A percentile compares a stretch with the other conserved stretches of the same genome.
Conservation (phyloP, 768 basidiomycete genomes). For the Mycena crocata region DNA sequence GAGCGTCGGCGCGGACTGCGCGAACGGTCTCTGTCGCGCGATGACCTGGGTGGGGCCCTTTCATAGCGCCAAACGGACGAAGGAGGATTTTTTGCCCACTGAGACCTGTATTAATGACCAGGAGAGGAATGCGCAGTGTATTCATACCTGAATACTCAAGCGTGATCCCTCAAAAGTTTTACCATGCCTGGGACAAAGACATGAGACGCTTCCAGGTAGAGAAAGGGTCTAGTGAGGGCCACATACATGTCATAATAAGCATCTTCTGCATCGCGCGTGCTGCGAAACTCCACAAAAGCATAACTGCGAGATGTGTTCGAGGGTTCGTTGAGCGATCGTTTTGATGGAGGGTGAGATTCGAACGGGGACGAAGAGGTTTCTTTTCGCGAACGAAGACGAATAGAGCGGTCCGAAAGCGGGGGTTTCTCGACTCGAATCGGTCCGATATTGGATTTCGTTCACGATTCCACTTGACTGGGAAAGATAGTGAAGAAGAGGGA, state of each 20-base stretch:
- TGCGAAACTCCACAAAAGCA: slow-evolving; percentile 88
- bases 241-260: slow-evolving; percentile 87
- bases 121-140: neutral
- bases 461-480: slow-evolving; percentile 42
- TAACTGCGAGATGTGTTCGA: slow-evolving; percentile 70
- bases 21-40: slow-evolving; percentile 43
- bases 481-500: slow-evolving; percentile 36
- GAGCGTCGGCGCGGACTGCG: slow-evolving; percentile 28
- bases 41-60: slow-evolving; percentile 47
- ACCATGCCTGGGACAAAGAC: slow-evolving; percentile 68
- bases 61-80: slow-evolving; percentile 83
- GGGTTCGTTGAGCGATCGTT: slow-evolving; percentile 70
- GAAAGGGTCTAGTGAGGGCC: neutral
- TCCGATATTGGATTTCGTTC: slow-evolving; percentile 27
- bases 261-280: slow-evolving; percentile 82
- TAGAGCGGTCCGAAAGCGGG: slow-evolving; percentile 28
- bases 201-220: neutral
- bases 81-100: slow-evolving; percentile 89
- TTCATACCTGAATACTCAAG: slow-evolving; percentile 75
- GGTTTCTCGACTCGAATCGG: slow-evolving; percentile 25
- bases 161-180: slow-evolving; percentile 79
- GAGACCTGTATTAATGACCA: neutral
- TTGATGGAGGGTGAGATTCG: slow-evolving; percentile 46
- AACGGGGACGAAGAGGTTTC: slow-evolving; percentile 46
- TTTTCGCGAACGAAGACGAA: slow-evolving; percentile 42